Base-by-base conservation (phyloP, 2,329 filamentous ascomycete species). In the Blumeriella jaapii region DNA sequence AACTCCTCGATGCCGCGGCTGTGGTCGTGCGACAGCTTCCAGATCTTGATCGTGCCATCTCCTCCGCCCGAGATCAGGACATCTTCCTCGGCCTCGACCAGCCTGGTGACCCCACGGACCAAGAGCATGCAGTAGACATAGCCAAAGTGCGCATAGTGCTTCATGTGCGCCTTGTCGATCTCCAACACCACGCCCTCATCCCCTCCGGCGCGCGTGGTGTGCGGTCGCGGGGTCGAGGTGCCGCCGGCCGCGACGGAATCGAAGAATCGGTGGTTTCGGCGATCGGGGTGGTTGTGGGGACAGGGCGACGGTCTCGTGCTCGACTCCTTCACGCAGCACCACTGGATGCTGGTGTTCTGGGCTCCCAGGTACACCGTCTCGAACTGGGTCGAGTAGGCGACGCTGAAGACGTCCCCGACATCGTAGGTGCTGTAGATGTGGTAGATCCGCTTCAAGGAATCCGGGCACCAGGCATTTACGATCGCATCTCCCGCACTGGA, bases 41-140 rank as follows among this genome's bases (percentile, higher is more conserved):
- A 98, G n/a, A 96, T 59, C 59, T 94, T 93, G 55, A 98, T 87
- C 0, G 82, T 83, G 0, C 91, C 93, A 54, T 96, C 91, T 19
- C 91, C 93, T 22, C 85, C 87, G 6, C 87, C 91, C 0, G 89
- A 93, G 19, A 98, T 74, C 23, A 98, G 58, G 1, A 93, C 76
- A 48, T 96, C 87, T 16, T 81, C 75, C 1, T 83, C 76, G 0
- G 72, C 66, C 5, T 79, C 79, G 3, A 84, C 69, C 5, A 84
- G 68, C 2, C 74, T 65, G 0, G 70, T 74, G 0, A 70, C 68
- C 0, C 82, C 83, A 41, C 73, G 76, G 1, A 84, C 78, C 40
- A 98, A 68, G 4, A 93, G 68, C 89, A 96, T 96, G 58, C 86
- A 93, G 58, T 95, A 95, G 0, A 98, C 78, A 55, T 95, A 96